A percentile compares a stretch with the other conserved stretches of the same genome.
phyloP scores from a whole-genome alignment of 192 early-diverging fungal genomes.

The Mortierella antarctica region DNA sequence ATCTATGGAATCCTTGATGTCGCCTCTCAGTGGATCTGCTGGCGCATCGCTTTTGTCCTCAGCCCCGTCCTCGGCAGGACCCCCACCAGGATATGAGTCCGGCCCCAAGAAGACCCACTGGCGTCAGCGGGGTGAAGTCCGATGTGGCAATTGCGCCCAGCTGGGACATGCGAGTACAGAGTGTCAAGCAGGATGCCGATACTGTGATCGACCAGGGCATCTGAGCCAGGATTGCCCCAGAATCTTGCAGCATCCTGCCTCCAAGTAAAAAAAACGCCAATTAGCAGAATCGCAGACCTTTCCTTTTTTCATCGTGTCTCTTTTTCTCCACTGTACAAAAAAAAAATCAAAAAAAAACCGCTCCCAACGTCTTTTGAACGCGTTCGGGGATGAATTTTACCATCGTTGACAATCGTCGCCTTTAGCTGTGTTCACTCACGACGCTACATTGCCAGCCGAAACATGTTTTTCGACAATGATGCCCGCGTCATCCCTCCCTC shows the following conservation, averaged over 20 bases:
- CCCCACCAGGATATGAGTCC: conserved; percentile 30
- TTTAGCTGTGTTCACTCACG: no score
- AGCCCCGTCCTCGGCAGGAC: conserved; percentile 5
- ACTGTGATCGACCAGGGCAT: conserved; percentile 49
- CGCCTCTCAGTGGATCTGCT: conserved; percentile 18
- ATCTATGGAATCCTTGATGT: conserved; percentile 25
- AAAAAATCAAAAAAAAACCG: no score
- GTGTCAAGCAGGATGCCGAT: conserved; percentile 55
- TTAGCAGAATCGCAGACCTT: neutral
- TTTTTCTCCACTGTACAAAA: no score
- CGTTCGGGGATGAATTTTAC: no score
- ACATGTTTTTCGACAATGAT: no score
- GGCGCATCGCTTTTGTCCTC: conserved; percentile 22
- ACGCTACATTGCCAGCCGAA: no score
- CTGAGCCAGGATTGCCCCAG: conserved; percentile 54
- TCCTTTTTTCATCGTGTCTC: neutral
- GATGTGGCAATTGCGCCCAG: conserved; percentile 65
- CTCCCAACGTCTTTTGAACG: no score
- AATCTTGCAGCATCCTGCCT: neutral
- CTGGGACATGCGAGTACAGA: conserved; percentile 58
- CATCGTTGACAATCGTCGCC: no score
- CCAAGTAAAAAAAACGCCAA: neutral
- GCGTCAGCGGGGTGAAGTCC: conserved; percentile 42
- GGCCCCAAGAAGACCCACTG: conserved; percentile 36
- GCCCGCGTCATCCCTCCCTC: no score